A percentile compares a stretch with the other conserved stretches of the same genome.
Conservation (phyloP, 768 basidiomycete species). For the Plicaturopsis crispa region DNA sequence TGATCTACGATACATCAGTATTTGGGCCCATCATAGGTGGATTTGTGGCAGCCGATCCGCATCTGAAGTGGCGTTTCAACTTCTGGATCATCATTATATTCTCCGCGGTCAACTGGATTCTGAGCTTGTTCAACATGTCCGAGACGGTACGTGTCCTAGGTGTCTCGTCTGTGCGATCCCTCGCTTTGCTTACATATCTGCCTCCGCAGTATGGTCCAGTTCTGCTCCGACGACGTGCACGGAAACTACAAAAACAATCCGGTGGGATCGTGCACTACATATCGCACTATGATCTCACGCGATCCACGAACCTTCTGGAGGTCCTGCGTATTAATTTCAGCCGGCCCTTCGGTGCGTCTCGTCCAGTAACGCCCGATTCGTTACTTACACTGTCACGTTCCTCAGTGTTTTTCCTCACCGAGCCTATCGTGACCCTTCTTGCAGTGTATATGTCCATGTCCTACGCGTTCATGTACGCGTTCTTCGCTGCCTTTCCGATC, state of each 20-base stretch:
- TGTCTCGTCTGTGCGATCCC: background rate
- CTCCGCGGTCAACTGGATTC: constrained; percentile 33
- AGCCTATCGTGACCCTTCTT: constrained; percentile 54
- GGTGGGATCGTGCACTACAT: constrained; percentile 34
- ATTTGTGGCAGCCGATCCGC: constrained; percentile 39
- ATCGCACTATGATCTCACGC: constrained; percentile 40
- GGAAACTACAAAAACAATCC: constrained; percentile 32
- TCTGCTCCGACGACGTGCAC: constrained; percentile 45
- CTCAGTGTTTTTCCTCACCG: constrained; percentile 50
- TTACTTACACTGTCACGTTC: constrained; percentile 3
- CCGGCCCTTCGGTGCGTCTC: constrained; percentile 43
- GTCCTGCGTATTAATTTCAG: constrained; percentile 42
- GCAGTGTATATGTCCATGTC: constrained; percentile 54
- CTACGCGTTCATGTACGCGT: constrained; percentile 56
- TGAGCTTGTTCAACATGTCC: constrained; percentile 40
- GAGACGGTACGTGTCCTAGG: constrained; percentile 40
- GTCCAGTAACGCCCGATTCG: no score
- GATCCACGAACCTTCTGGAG: constrained; percentile 32
- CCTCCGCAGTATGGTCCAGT: constrained; percentile 49
- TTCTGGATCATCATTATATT: constrained; percentile 63
- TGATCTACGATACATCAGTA: constrained; percentile 26
- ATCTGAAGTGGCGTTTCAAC: constrained; percentile 51
- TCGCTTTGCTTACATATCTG: background rate
- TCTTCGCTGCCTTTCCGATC: constrained; percentile 57
- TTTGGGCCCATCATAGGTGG: constrained; percentile 65